These are phyloP conservation scores for Umbellularia californica DNA, from an alignment of 164 flowering plant genomes.

Conservation along the genomic window DNA sequence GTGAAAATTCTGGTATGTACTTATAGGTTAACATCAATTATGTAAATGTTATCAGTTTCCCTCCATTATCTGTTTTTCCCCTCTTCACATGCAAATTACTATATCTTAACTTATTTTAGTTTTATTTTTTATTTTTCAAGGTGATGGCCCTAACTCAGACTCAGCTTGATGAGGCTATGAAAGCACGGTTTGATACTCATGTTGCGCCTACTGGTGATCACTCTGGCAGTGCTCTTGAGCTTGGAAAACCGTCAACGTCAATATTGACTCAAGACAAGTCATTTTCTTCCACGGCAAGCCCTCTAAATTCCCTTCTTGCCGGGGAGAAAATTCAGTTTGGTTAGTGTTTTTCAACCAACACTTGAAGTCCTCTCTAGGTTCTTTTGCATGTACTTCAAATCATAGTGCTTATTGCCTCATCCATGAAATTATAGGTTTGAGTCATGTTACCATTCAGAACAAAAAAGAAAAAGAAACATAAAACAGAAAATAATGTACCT, in stretches of 20 bases:
- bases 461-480: no score
- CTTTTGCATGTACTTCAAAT: neutral
- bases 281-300: slow-evolving; percentile 56
- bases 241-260: slow-evolving; percentile 55
- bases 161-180: slow-evolving; percentile 93
- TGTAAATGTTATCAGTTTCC: no score
- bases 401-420: neutral
- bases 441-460: no score
- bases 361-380: neutral
- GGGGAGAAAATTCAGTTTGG: slow-evolving; percentile 99
- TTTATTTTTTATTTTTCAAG: slow-evolving; percentile 26
- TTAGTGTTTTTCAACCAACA: slow-evolving; percentile 20
- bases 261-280: slow-evolving; percentile 56
- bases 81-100: no score
- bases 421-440: no score
- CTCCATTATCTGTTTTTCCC: no score
- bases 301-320: slow-evolving; percentile 84
- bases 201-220: slow-evolving; percentile 48
- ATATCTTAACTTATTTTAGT: no score
- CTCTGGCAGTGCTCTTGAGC: slow-evolving; percentile 30
- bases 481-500: no score
- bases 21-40: no score
- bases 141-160: slow-evolving; percentile 78
- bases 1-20: no score
- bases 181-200: slow-evolving; percentile 47